Evolutionary conservation across 352 stramenopile genomes (phyloP).

Genomic region (Halophytophthora batemanensis): DNA sequence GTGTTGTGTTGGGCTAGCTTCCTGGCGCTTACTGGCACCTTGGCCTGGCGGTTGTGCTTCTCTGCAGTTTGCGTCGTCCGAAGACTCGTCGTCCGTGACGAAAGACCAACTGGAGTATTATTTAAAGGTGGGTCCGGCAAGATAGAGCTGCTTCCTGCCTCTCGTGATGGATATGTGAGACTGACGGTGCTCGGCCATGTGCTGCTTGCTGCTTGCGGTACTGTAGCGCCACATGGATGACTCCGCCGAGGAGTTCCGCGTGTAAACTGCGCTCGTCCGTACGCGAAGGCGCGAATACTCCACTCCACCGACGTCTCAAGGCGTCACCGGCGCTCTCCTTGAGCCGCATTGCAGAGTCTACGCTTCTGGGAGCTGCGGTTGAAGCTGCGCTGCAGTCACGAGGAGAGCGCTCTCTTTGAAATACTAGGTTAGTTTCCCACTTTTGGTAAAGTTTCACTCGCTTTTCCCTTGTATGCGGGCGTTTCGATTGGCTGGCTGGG

Average conservation of each 20-base stretch:
- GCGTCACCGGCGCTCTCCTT: too few species aligned
- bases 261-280: too few species aligned
- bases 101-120: constrained; percentile 87
- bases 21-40: not conserved
- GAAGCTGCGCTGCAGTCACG: too few species aligned
- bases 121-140: constrained; percentile 66
- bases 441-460: too few species aligned
- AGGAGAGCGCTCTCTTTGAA: too few species aligned
- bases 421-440: too few species aligned
- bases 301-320: too few species aligned
- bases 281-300: too few species aligned
- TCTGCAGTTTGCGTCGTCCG: constrained; percentile 44
- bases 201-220: constrained; percentile 13
- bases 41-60: constrained; percentile 1
- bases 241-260: constrained; percentile 25
- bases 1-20: not conserved
- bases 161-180: not conserved
- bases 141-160: too few species aligned
- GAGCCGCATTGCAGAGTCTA: not conserved
- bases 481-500: too few species aligned
- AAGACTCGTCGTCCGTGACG: constrained; percentile 58
- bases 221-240: constrained; percentile 46
- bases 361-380: too few species aligned
- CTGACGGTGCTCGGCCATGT: constrained; percentile 9
- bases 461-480: too few species aligned